Percentiles rank a stretch among this genome's conserved stretches.
Evolutionary conservation across 1,284 basidiomycete species (phyloP).

Genomic region (Ceratobasidium sp.): DNA sequence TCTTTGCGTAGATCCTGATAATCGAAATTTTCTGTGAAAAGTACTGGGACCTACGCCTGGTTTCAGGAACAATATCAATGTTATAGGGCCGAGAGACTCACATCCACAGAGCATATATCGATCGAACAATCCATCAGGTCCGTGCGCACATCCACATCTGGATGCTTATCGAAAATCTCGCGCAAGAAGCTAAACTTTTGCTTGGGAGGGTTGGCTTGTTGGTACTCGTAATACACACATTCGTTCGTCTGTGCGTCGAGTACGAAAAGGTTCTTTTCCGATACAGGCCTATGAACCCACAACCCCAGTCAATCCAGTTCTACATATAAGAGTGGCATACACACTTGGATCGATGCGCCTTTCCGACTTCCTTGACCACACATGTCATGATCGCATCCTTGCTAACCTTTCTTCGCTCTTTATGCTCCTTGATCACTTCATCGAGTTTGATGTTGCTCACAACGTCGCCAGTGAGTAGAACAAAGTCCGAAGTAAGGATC

Average conservation of each 20-base stretch:
- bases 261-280: constrained; percentile 74
- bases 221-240: constrained; percentile 77
- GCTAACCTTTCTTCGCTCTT: constrained; percentile 82
- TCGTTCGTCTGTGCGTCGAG: constrained; percentile 75
- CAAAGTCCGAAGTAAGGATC: constrained; percentile 89
- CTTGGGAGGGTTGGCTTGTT: constrained; percentile 63
- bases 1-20: constrained; percentile 90
- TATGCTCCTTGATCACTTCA: constrained; percentile 86
- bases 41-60: constrained; percentile 75
- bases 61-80: constrained; percentile 9
- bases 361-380: constrained; percentile 81
- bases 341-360: constrained; percentile 72
- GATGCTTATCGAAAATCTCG: constrained; percentile 68
- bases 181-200: constrained; percentile 67
- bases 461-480: constrained; percentile 91
- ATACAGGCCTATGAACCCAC: constrained; percentile 59
- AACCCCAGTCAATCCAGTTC: constrained; percentile 17
- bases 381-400: constrained; percentile 97
- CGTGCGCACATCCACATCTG: constrained; percentile 80
- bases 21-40: constrained; percentile 99
- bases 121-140: constrained; percentile 88
- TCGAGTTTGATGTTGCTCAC: constrained; percentile 92
- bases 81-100: constrained; percentile 49
- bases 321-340: constrained; percentile 47
- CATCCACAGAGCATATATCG: constrained; percentile 91